Conservation (phyloP, 495 filamentous ascomycete genomes). For the Echria macrotheca region DNA sequence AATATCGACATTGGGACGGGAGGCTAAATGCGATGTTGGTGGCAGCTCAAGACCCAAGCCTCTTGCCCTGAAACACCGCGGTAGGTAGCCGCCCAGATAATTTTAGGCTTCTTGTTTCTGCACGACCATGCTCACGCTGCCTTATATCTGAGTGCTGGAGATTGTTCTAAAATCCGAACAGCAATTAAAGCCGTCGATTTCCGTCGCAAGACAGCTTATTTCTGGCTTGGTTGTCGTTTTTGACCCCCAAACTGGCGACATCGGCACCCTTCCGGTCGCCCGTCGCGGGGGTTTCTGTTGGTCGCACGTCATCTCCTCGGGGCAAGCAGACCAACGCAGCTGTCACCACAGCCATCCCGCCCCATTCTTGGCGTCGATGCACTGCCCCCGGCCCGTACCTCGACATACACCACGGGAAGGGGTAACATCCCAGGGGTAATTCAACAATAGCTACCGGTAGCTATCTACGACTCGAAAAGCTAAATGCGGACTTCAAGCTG, state of each 20-base stretch:
- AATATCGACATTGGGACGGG: slow-evolving; percentile 15
- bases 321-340: background rate
- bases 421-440: too few species aligned
- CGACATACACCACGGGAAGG: too few species aligned
- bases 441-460: background rate
- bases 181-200: background rate
- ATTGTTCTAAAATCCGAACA: too few species aligned
- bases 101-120: too few species aligned
- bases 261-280: background rate
- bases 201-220: background rate
- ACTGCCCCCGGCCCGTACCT: background rate
- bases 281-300: too few species aligned
- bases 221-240: background rate
- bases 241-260: background rate
- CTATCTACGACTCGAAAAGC: background rate
- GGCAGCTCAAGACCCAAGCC: background rate
- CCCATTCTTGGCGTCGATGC: background rate
- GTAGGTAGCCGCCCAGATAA: too few species aligned
- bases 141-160: too few species aligned
- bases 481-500: background rate
- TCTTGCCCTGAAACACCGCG: background rate
- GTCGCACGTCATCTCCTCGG: slow-evolving; percentile 10
- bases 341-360: background rate
- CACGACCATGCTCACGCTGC: too few species aligned
- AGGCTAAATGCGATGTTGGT: background rate